Evolutionary conservation across 2,329 filamentous ascomycete genomes (phyloP).

Genomic region (Sclerotinia nivalis): DNA sequence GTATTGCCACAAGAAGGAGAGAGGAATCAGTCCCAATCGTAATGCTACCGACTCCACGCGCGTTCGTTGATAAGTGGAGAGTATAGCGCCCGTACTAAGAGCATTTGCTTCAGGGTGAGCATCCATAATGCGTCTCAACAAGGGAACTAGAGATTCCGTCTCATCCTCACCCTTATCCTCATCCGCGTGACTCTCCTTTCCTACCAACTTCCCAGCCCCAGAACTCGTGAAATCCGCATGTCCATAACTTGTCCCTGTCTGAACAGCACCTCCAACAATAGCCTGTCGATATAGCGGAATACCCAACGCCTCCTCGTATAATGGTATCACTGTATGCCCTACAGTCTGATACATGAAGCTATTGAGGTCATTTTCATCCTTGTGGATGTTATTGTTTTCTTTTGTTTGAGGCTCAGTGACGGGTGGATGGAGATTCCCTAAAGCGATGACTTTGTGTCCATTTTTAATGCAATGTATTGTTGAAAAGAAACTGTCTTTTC

Average conservation of each 20-base stretch:
- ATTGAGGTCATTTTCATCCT: conserved; percentile 69
- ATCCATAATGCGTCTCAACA: conserved; percentile 66
- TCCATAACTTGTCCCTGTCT: conserved; percentile 70
- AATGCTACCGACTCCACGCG: conserved; percentile 88
- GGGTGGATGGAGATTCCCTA: conserved; percentile 81
- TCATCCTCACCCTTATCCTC: conserved; percentile 85
- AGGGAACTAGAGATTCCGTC: conserved; percentile 79
- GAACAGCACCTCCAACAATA: conserved; percentile 71
- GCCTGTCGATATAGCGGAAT: conserved; percentile 81
- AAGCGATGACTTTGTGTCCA: conserved; percentile 80
- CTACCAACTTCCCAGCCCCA: conserved; percentile 25
- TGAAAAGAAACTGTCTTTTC: conserved; percentile 95
- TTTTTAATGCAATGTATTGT: conserved; percentile 86
- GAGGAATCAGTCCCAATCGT: conserved; percentile 77
- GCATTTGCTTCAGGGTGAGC: conserved; percentile 81
- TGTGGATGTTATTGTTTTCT: not conserved
- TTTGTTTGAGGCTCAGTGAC: not conserved
- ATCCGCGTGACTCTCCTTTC: conserved; percentile 21
- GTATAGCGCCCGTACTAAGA: conserved; percentile 84
- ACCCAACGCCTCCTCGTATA: conserved; percentile 76
- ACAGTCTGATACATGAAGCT: conserved; percentile 99
- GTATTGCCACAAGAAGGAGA: conserved; percentile 93
- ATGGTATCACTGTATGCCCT: conserved; percentile 80
- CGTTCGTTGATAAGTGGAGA: conserved; percentile 94
- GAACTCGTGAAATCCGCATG: conserved; percentile 27